A percentile compares a stretch with the other conserved stretches of the same genome.
These are phyloP conservation scores for Pseudogymnoascus sp. DNA, from an alignment of 2,329 filamentous ascomycete species.

Conservation along the genomic window DNA sequence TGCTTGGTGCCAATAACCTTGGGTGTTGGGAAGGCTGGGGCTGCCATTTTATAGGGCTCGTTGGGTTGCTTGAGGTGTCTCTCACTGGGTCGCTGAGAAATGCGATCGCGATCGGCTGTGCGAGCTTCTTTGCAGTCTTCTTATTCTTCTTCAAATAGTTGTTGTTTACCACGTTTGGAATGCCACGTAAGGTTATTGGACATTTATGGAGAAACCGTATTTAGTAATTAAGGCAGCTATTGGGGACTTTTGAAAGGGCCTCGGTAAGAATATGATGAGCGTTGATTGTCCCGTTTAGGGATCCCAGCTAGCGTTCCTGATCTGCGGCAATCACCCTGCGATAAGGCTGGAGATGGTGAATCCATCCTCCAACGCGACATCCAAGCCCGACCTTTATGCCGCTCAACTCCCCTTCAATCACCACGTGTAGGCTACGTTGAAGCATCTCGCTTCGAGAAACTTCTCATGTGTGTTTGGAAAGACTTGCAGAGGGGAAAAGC, in stretches of 20 bases:
- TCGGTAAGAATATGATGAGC: neutral
- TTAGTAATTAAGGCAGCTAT: neutral
- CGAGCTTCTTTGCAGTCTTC: neutral
- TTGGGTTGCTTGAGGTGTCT: neutral
- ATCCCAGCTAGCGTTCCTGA: neutral
- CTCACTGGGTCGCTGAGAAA: neutral
- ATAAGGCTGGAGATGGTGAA: neutral
- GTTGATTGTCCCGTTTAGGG: neutral
- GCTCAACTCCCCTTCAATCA: too few relatives aligned
- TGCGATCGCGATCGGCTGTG: neutral
- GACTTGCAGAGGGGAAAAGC: too few relatives aligned
- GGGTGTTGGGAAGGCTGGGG: neutral
- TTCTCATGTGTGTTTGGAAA: too few relatives aligned
- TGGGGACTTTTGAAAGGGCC: neutral
- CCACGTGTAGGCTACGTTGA: too few relatives aligned
- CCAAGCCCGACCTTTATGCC: too few relatives aligned
- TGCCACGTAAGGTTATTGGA: neutral
- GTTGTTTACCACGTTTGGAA: neutral
- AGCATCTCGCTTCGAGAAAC: too few relatives aligned
- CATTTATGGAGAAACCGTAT: neutral
- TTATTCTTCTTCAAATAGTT: neutral
- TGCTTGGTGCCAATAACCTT: neutral
- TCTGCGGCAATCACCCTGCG: neutral
- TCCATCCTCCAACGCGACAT: neutral
- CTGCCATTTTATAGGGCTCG: neutral